Evolutionary conservation across 1,139 yeast genomes (phyloP).

Genomic region (Blastobotrys elegans): DNA sequence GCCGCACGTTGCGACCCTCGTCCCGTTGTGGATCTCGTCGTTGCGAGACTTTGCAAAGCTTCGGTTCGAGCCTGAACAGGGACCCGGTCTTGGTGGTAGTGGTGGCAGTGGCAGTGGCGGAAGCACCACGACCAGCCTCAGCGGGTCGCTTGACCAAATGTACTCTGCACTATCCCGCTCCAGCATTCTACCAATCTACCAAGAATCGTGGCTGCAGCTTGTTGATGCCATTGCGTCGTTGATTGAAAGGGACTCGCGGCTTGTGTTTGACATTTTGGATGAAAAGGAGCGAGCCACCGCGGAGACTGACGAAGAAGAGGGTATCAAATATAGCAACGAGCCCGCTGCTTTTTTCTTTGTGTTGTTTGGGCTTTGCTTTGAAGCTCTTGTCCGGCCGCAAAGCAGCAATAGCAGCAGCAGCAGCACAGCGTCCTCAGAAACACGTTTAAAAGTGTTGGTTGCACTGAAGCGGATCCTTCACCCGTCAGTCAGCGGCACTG

Average conservation of each 20-base stretch:
- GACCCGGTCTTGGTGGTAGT: slow-evolving; percentile 24
- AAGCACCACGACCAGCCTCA: slow-evolving; percentile 20
- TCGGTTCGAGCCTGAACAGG: slow-evolving; percentile 53
- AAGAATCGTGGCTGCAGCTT: slow-evolving; percentile 71
- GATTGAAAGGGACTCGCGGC: slow-evolving; percentile 46
- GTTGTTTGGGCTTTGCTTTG: slow-evolving; percentile 79
- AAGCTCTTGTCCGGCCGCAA: slow-evolving; percentile 50
- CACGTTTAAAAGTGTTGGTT: slow-evolving; percentile 42
- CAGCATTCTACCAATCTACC: slow-evolving; percentile 46
- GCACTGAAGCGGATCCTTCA: slow-evolving; percentile 57
- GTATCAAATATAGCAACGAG: slow-evolving; percentile 44
- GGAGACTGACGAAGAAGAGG: slow-evolving; percentile 20
- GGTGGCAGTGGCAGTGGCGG: slow-evolving; percentile 22
- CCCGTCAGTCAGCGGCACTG: slow-evolving; percentile 52
- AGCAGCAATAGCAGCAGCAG: slow-evolving; percentile 9
- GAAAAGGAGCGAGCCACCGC: slow-evolving; percentile 27
- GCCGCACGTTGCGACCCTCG: slow-evolving; percentile 55
- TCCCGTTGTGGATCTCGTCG: slow-evolving; percentile 75
- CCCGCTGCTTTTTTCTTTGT: slow-evolving; percentile 73
- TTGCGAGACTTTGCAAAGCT: slow-evolving; percentile 69
- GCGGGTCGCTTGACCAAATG: slow-evolving; percentile 33
- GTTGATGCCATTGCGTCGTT: slow-evolving; percentile 71
- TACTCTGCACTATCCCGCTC: slow-evolving; percentile 30
- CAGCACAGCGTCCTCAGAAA: neutral
- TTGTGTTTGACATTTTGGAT: slow-evolving; percentile 43